Evolutionary conservation across 768 basidiomycete species (phyloP).

Genomic region (Pleurotus ostreatus): DNA sequence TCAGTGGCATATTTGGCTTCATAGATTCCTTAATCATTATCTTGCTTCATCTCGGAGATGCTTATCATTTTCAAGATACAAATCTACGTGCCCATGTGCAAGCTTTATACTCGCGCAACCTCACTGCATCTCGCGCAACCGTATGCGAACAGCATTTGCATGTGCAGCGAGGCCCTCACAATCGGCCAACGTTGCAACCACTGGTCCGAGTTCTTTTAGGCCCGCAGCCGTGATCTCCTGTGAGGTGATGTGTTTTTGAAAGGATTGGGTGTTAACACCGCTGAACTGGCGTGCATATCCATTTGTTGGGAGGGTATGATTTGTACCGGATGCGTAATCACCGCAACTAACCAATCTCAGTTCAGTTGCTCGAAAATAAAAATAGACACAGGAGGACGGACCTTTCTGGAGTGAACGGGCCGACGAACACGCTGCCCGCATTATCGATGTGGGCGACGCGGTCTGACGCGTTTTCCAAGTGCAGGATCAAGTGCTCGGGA

Average conservation of each 20-base stretch:
- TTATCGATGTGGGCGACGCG: constrained; percentile 73
- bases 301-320: constrained; percentile 95
- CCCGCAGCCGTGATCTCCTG: constrained; percentile 86
- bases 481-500: constrained; percentile 95
- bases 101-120: too few species aligned
- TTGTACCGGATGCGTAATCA: constrained; percentile 98
- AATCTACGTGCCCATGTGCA: neutral
- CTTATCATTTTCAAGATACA: constrained; percentile 1
- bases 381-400: constrained; percentile 26
- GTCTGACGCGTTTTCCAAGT: constrained; percentile 68
- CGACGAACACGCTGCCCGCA: constrained; percentile 96
- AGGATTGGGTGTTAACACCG: constrained; percentile 93
- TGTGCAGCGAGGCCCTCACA: constrained; percentile 95
- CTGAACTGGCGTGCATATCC: constrained; percentile 98
- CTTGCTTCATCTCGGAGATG: neutral
- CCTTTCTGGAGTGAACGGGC: constrained; percentile 95
- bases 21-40: neutral
- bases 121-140: constrained; percentile 37
- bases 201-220: constrained; percentile 74
- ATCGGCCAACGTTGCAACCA: constrained; percentile 86
- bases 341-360: constrained; percentile 63
- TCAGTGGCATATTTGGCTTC: neutral
- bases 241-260: constrained; percentile 99
- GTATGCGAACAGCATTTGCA: constrained; percentile 91
- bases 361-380: too few species aligned